A percentile compares a stretch with the other conserved stretches of the same genome.
Evolutionary conservation across 345 rosid genomes (phyloP).

Genomic region (Linum lewisii): DNA sequence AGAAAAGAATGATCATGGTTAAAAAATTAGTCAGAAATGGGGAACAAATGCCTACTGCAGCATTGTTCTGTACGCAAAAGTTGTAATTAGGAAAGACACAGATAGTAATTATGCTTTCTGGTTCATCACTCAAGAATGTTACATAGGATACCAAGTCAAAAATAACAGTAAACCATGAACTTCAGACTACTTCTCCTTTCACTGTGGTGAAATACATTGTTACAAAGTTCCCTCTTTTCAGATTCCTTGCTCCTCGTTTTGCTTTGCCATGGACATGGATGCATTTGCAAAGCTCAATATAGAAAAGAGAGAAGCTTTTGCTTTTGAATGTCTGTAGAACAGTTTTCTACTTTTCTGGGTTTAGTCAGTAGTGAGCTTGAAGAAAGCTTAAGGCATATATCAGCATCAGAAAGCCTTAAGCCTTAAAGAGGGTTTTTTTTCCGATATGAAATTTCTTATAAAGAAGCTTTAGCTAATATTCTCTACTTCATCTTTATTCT

Average conservation of each 20-base stretch:
- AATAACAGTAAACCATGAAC: not conserved
- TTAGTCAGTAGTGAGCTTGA: conserved; percentile 10
- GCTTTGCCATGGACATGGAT: too few species aligned
- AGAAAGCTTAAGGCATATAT: conserved; percentile 23
- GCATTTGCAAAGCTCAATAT: not conserved
- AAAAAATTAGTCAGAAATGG: not conserved
- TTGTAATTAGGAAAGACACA: not conserved
- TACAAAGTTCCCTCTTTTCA: too few species aligned
- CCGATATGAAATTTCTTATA: conserved; percentile 20
- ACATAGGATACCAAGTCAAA: not conserved
- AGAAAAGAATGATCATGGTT: conserved; percentile 4
- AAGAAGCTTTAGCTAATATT: conserved; percentile 30
- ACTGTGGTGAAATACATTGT: too few species aligned
- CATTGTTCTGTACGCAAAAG: not conserved
- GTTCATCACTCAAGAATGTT: not conserved
- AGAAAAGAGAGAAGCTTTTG: not conserved
- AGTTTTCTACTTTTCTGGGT: conserved; percentile 13
- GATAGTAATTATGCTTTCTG: not conserved
- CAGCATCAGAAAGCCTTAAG: conserved; percentile 9
- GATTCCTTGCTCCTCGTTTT: not conserved
- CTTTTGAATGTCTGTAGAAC: not conserved
- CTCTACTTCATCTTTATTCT: conserved; percentile 25
- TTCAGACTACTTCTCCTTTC: too few species aligned
- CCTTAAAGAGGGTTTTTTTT: conserved; percentile 6
- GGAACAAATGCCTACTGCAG: not conserved